Base-by-base conservation (phyloP, 306 rosid species). In the Vigna radiata region DNA sequence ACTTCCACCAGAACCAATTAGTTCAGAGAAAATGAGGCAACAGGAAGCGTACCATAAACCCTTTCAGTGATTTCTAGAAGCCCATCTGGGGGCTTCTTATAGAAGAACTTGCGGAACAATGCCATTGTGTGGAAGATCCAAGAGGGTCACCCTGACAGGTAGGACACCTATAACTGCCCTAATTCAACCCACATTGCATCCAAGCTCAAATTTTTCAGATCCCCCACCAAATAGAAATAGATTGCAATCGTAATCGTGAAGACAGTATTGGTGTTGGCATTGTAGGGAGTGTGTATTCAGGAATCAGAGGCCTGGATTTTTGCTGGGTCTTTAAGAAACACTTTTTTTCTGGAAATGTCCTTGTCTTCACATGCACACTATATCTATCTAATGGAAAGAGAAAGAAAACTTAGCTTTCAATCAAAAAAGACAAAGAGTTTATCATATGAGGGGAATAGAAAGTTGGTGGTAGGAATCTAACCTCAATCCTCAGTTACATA, bases 21-120 rank as follows among this genome's bases (percentile, higher is more conserved):
- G 70, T 43, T 44, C 23, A 25, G 47, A 37, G 1, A 65, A 41
- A 79, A 73, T 63, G 64, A 82, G 82, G 80, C 69, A 46, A 76
- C 5, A 58, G 62, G 79, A 63, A 70, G 62, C 96, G 39, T 89
- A 96, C 99, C 98, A 86, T 91, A 96, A 86, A 96, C 97, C 85
- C 93, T 88, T 78, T 89, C 99, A 81, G 91, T 86, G 83, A 96
- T 96, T 89, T 96, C 99, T 46, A 93, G 67, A 63, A 92, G 96
- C 82, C 99, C 99, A 23, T 96, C 98, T 19, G 99, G 99, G 8
- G 99, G 99, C 85, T 96, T 96, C 88, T 91, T 88, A 68, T 87
- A 92, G 61, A 96, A 96, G 90, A 96, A 91, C 88, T 92, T 92
- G 21, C 97, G 82, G 66, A 96, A 96, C 79, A 96, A 79, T 60